Percentiles rank a stretch among this genome's conserved stretches.
Conservation (phyloP, 352 stramenopile species). For the Phytopythium vexans region DNA sequence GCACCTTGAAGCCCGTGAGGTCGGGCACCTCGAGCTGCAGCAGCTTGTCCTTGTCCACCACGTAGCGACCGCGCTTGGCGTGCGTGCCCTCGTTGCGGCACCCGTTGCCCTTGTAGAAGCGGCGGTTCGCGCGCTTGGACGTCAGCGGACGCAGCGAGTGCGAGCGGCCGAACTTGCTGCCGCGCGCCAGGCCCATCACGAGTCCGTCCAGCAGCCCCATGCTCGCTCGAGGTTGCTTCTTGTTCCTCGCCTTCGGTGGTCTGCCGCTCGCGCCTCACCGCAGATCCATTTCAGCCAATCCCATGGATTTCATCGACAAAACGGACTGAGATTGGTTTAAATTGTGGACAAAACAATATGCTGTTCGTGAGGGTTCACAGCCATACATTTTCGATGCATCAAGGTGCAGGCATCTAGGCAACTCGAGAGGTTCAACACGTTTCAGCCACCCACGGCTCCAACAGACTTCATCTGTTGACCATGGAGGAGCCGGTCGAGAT, state of each 20-base stretch:
- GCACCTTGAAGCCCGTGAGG: conserved; percentile 90
- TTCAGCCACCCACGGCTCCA: neutral
- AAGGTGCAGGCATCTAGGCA: neutral
- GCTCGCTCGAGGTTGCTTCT: conserved; percentile 4
- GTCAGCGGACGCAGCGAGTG: conserved; percentile 87
- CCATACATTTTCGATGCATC: neutral
- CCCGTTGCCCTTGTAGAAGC: conserved; percentile 96
- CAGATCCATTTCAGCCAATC: conserved; percentile 12
- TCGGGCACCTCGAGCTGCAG: conserved; percentile 92
- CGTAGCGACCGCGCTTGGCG: conserved; percentile 90
- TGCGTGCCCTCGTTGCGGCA: conserved; percentile 91
- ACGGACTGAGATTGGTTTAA: conserved; percentile 9
- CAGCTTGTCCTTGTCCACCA: conserved; percentile 90
- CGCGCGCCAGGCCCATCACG: conserved; percentile 63
- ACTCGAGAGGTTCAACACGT: conserved; percentile 3
- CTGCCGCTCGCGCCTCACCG: too few relatives aligned
- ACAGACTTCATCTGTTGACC: conserved; percentile 24
- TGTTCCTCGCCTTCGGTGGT: neutral
- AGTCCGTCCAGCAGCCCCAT: conserved; percentile 83
- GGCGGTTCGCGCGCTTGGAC: conserved; percentile 92
- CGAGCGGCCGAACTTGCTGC: conserved; percentile 84
- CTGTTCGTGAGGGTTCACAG: neutral
- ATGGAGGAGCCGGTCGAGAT: conserved; percentile 48
- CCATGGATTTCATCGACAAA: neutral
- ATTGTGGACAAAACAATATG: neutral